phyloP scores from a whole-genome alignment of 2,329 filamentous ascomycete genomes.

The Beauveria pseudobassiana region DNA sequence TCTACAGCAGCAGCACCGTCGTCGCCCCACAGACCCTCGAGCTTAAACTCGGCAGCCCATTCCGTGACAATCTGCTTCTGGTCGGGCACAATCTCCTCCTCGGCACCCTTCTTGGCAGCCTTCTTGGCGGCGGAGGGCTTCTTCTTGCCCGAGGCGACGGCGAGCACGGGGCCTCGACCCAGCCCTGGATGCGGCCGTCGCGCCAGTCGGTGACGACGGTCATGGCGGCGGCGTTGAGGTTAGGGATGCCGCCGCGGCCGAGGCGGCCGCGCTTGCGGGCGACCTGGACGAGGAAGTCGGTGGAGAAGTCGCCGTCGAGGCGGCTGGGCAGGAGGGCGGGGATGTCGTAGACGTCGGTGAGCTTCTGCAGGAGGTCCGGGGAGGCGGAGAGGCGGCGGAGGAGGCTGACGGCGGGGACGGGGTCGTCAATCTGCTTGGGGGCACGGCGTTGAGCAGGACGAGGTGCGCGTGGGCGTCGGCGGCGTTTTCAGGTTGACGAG shows the following conservation, averaged over 20 bases:
- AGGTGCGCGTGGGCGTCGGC: conserved; percentile 75
- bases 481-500: conserved; percentile 49
- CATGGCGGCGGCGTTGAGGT: conserved; percentile 80
- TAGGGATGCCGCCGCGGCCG: conserved; percentile 83
- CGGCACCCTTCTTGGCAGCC: conserved; percentile 29
- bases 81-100: conserved; percentile 46
- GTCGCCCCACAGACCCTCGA: conserved; percentile 87
- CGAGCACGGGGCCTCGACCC: conserved; percentile 67
- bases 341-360: conserved; percentile 78
- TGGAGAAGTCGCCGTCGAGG: conserved; percentile 67
- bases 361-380: conserved; percentile 65
- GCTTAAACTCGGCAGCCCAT: conserved; percentile 91
- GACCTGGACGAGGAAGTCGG: conserved; percentile 89
- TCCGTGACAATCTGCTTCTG: conserved; percentile 85
- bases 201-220: conserved; percentile 95
- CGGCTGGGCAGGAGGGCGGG: conserved; percentile 64
- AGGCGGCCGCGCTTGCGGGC: conserved; percentile 86
- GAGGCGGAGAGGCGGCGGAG: conserved; percentile 70
- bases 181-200: conserved; percentile 89
- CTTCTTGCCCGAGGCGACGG: conserved; percentile 37
- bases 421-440: conserved; percentile 90
- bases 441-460: conserved; percentile 82
- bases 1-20: conserved; percentile 27
- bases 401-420: conserved; percentile 75
- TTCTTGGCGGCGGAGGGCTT: conserved; percentile 21